phyloP scores from a whole-genome alignment of 176 grass and related monocot species.

The Triticum turgidum region DNA sequence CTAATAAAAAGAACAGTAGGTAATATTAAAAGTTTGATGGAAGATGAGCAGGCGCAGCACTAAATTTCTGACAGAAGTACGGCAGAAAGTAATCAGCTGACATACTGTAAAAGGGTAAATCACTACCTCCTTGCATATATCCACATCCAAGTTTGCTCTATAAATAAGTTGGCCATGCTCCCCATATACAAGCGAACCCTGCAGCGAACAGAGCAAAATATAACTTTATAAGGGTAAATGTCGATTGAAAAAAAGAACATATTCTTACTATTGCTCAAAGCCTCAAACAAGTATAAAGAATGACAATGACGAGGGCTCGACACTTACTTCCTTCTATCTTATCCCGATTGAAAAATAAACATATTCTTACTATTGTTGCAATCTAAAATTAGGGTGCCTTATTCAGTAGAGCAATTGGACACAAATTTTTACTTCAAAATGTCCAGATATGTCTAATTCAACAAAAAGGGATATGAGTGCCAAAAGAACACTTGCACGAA shows the following conservation, averaged over 20 bases:
- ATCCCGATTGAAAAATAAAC: not conserved
- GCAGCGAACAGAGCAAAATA: slow-evolving; percentile 27
- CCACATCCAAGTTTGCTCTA: slow-evolving; percentile 61
- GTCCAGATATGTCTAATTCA: not conserved
- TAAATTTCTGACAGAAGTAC: not conserved
- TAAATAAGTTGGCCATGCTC: slow-evolving; percentile 64
- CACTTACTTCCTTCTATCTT: not conserved
- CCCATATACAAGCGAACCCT: slow-evolving; percentile 91
- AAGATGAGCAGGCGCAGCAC: not conserved
- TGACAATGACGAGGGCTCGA: not conserved
- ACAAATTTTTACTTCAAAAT: not conserved
- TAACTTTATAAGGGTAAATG: not conserved
- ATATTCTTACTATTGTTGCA: not conserved
- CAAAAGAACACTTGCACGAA: not conserved
- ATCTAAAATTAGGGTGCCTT: not conserved
- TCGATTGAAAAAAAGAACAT: not conserved
- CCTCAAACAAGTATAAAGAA: not conserved
- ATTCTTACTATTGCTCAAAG: slow-evolving; percentile 17
- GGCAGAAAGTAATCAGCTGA: slow-evolving; percentile 10
- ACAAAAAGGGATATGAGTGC: not conserved
- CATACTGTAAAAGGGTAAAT: slow-evolving; percentile 24
- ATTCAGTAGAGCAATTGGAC: not conserved
- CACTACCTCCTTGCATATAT: slow-evolving; percentile 79
- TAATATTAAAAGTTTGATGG: not conserved
- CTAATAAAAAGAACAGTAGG: slow-evolving; percentile 4